Evolutionary conservation across 1,284 basidiomycete genomes (phyloP).

Genomic region (Tetrapyrgos nigripes): DNA sequence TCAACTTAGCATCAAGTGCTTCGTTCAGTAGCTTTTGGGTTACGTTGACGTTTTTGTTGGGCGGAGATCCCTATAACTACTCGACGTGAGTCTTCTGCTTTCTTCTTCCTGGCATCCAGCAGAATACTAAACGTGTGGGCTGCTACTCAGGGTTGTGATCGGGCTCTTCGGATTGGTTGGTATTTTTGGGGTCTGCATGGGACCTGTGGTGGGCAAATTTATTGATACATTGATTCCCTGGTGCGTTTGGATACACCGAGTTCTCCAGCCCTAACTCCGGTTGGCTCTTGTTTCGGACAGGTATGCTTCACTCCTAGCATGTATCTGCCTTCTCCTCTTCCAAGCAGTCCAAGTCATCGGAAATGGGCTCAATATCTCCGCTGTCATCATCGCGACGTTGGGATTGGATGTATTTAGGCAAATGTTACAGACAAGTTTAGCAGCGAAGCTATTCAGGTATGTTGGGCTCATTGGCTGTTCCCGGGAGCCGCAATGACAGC

Average conservation of each 20-base stretch:
- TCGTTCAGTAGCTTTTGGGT: slow-evolving; percentile 73
- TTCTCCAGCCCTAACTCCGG: too few relatives aligned
- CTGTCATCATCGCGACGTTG: slow-evolving; percentile 49
- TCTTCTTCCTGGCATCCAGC: slow-evolving; percentile 4
- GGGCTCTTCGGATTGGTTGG: slow-evolving; percentile 78
- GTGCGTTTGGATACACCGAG: too few relatives aligned
- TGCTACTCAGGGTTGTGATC: slow-evolving; percentile 60
- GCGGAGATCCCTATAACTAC: slow-evolving; percentile 68
- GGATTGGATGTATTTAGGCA: slow-evolving; percentile 53
- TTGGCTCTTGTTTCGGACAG: too few relatives aligned
- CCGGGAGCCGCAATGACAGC: too few relatives aligned
- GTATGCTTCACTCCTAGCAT: slow-evolving; percentile 60
- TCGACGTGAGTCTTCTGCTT: slow-evolving; percentile 53
- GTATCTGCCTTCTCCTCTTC: slow-evolving; percentile 48
- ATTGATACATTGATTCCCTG: slow-evolving; percentile 72
- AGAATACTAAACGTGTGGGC: too few relatives aligned
- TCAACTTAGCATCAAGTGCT: slow-evolving; percentile 62
- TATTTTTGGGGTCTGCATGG: slow-evolving; percentile 67
- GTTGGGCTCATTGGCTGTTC: not conserved
- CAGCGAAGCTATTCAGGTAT: slow-evolving; percentile 45
- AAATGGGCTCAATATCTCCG: slow-evolving; percentile 63
- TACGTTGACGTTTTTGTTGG: slow-evolving; percentile 75
- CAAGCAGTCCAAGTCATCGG: slow-evolving; percentile 58
- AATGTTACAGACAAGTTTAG: slow-evolving; percentile 43
- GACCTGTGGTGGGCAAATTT: slow-evolving; percentile 64